phyloP scores from a whole-genome alignment of 345 rosid species.

The Abelmoschus esculentus region DNA sequence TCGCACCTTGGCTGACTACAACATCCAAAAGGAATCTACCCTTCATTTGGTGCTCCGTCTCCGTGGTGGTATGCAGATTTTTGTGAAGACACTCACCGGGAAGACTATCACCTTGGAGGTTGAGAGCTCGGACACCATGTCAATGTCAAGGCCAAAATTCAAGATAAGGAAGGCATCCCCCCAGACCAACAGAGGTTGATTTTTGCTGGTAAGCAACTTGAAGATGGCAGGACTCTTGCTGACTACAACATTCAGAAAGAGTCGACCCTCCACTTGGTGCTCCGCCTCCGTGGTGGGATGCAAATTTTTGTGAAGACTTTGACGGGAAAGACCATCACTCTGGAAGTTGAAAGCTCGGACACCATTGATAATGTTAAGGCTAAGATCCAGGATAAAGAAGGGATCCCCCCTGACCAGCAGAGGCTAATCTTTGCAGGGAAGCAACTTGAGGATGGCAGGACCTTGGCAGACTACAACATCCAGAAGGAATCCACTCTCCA shows the following conservation, averaged over 20 bases:
- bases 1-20: conserved; percentile 3
- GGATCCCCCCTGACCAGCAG: conserved; percentile 5
- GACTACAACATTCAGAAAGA: conserved; percentile 7
- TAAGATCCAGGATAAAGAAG: conserved; percentile 8
- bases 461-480: conserved; percentile 5
- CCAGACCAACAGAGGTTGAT: conserved; percentile 4
- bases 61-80: conserved; percentile 9
- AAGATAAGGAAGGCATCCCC: conserved; percentile 1
- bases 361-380: background rate
- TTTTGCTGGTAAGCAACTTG: background rate
- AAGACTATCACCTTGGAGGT: conserved; percentile 4
- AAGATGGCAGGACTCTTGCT: background rate
- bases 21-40: conserved; percentile 7
- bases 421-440: conserved; percentile 6
- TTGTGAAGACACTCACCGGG: background rate
- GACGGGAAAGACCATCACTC: conserved; percentile 1
- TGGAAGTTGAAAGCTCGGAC: conserved; percentile 4
- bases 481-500: conserved; percentile 7
- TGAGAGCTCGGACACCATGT: background rate
- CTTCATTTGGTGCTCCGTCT: conserved; percentile 8
- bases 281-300: conserved; percentile 8
- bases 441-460: conserved; percentile 10
- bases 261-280: background rate
- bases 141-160: conserved; percentile 6
- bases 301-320: conserved; percentile 6